Evolutionary conservation across 805 yeast genomes (phyloP).

Genomic region (Wickerhamomyces sydowiorum): DNA sequence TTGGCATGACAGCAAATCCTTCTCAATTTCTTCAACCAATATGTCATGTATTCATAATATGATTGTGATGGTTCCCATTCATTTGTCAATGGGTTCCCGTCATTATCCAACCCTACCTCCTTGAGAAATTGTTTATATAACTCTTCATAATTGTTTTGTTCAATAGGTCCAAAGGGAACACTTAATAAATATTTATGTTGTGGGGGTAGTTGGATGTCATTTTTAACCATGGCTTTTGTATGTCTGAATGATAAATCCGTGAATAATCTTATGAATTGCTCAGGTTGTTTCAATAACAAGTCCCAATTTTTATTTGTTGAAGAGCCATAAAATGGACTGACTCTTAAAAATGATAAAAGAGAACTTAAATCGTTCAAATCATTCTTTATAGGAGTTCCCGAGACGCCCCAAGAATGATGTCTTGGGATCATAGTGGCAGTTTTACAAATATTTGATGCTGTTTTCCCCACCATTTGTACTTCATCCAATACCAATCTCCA

Average conservation of each 20-base stretch:
- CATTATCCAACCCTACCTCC: slow-evolving; percentile 44
- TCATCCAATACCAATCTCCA: slow-evolving; percentile 92
- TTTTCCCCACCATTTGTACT: slow-evolving; percentile 84
- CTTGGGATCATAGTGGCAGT: slow-evolving; percentile 78
- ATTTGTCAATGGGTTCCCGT: slow-evolving; percentile 40
- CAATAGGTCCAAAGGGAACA: slow-evolving; percentile 75
- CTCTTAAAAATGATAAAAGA: slow-evolving; percentile 57
- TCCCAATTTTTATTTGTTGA: slow-evolving; percentile 17
- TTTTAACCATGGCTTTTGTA: slow-evolving; percentile 75
- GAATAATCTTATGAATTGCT: slow-evolving; percentile 49
- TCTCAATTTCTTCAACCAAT: slow-evolving; percentile 65
- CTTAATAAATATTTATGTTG: slow-evolving; percentile 68
- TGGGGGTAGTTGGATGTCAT: slow-evolving; percentile 72
- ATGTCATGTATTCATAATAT: slow-evolving; percentile 44
- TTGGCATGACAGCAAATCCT: slow-evolving; percentile 83
- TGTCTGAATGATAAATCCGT: slow-evolving; percentile 61
- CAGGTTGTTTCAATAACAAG: slow-evolving; percentile 4
- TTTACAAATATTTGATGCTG: slow-evolving; percentile 68
- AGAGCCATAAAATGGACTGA: slow-evolving; percentile 58
- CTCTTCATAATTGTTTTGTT: slow-evolving; percentile 75
- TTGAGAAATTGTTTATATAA: slow-evolving; percentile 52
- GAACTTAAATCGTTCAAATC: slow-evolving; percentile 65
- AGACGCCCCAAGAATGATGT: slow-evolving; percentile 93
- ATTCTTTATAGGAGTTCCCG: slow-evolving; percentile 86
- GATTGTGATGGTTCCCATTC: slow-evolving; percentile 43